A percentile compares a stretch with the other conserved stretches of the same genome.
These are phyloP conservation scores for Loxodes magnus DNA, from an alignment of 73 alveolate genomes.

Conservation along the genomic window DNA sequence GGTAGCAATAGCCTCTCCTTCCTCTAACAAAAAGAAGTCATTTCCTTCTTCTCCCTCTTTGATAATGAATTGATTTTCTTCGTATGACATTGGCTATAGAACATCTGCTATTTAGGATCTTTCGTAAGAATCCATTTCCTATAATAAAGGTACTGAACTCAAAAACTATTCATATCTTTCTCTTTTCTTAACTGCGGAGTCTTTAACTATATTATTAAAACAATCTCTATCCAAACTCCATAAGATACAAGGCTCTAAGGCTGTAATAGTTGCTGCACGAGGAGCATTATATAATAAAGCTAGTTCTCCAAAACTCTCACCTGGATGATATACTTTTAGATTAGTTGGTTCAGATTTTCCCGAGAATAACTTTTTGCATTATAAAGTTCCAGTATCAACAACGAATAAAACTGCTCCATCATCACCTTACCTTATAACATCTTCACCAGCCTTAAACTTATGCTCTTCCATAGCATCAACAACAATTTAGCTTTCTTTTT, in stretches of 20 bases:
- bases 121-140: constrained; percentile 93
- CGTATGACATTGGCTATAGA: constrained; percentile 66
- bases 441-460: constrained; percentile 41
- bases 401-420: constrained; percentile 81
- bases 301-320: constrained; percentile 85
- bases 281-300: constrained; percentile 82
- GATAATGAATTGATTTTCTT: constrained; percentile 67
- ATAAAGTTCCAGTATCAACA: constrained; percentile 75
- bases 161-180: constrained; percentile 85
- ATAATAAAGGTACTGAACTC: constrained; percentile 50
- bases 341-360: constrained; percentile 56
- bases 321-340: constrained; percentile 61
- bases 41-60: constrained; percentile 80
- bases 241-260: constrained; percentile 60
- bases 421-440: constrained; percentile 77
- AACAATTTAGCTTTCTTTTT: constrained; percentile 65
- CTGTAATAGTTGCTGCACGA: constrained; percentile 90
- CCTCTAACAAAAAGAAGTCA: constrained; percentile 77
- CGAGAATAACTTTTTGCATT: constrained; percentile 39
- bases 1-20: constrained; percentile 82
- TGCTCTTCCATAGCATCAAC: constrained; percentile 75
- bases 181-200: constrained; percentile 79
- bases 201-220: constrained; percentile 85
- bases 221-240: constrained; percentile 92
- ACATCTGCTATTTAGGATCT: constrained; percentile 96